Percentiles rank a stretch among this genome's conserved stretches.
Conservation (phyloP, 208 protist species). For the Wallacemonas sp. region DNA sequence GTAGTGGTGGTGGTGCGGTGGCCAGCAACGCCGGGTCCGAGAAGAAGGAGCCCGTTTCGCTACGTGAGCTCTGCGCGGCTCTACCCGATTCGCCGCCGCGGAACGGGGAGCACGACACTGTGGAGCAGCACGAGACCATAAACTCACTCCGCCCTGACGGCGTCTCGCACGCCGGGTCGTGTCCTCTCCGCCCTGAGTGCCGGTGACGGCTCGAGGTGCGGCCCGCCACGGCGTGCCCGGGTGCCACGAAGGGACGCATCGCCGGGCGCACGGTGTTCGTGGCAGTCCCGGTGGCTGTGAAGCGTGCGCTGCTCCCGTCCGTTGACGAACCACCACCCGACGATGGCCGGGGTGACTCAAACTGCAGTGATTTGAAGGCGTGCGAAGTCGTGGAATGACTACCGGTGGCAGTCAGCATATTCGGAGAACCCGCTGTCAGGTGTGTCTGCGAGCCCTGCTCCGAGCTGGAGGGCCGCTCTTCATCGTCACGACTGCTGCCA, state of each 20-base stretch:
- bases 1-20: background rate
- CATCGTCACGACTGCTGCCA: constrained; percentile 6
- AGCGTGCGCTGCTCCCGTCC: constrained; percentile 7
- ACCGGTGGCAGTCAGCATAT: no score
- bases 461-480: constrained; percentile 10
- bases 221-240: background rate
- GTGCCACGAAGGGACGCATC: constrained; percentile 7
- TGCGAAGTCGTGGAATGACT: background rate
- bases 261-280: background rate
- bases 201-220: constrained; percentile 6
- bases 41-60: constrained; percentile 7
- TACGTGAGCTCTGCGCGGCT: background rate
- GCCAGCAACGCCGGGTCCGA: background rate
- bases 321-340: constrained; percentile 7
- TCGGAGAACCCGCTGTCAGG: background rate
- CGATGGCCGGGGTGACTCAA: constrained; percentile 17
- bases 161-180: background rate
- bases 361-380: constrained; percentile 17
- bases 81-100: background rate
- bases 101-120: constrained; percentile 7
- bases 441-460: constrained; percentile 8
- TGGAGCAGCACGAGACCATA: constrained; percentile 13
- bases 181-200: background rate
- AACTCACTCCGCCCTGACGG: constrained; percentile 12
- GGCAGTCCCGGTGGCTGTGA: background rate